Conservation (phyloP, 2,329 filamentous ascomycete genomes). For the Tympanopsis confertula region DNA sequence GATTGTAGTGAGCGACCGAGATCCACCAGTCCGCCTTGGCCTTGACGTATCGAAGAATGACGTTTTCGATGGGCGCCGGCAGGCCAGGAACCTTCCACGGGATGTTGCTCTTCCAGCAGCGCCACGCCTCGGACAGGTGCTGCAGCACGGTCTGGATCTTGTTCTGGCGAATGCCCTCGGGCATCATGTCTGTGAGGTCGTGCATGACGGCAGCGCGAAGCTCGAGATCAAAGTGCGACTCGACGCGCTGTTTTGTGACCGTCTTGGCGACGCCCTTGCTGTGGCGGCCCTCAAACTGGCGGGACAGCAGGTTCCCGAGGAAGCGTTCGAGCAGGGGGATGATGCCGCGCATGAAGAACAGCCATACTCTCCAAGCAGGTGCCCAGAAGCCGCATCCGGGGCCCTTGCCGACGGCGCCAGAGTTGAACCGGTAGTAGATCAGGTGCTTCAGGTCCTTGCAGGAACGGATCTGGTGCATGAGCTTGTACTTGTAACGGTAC, state of each 20-base stretch:
- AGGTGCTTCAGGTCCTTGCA: slow-evolving; percentile 99
- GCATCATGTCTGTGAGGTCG: slow-evolving; percentile 99
- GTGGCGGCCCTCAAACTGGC: slow-evolving; percentile 95
- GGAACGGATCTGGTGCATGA: slow-evolving; percentile 98
- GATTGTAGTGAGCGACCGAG: slow-evolving; percentile 96
- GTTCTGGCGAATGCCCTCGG: slow-evolving; percentile 97
- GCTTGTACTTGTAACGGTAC: slow-evolving; percentile 99
- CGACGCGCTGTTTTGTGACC: slow-evolving; percentile 96
- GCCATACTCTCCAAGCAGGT: slow-evolving; percentile 95
- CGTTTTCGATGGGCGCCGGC: slow-evolving; percentile 94
- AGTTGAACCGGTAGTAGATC: slow-evolving; percentile 98
- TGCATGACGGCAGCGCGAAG: slow-evolving; percentile 97
- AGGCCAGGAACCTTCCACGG: slow-evolving; percentile 97
- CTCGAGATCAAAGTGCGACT: slow-evolving; percentile 96
- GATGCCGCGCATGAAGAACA: slow-evolving; percentile 98
- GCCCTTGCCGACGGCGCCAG: slow-evolving; percentile 89
- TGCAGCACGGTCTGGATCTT: slow-evolving; percentile 97
- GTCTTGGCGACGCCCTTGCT: slow-evolving; percentile 99
- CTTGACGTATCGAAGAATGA: slow-evolving; percentile 96
- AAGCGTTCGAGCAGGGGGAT: slow-evolving; percentile 93
- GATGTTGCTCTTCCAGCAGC: slow-evolving; percentile 99
- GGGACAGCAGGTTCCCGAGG: slow-evolving; percentile 90
- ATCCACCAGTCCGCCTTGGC: slow-evolving; percentile 99
- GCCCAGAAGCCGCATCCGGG: slow-evolving; percentile 99
- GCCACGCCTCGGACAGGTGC: slow-evolving; percentile 94